Evolutionary conservation across 306 rosid species (phyloP).

Genomic region (Sesbania bispinosa): DNA sequence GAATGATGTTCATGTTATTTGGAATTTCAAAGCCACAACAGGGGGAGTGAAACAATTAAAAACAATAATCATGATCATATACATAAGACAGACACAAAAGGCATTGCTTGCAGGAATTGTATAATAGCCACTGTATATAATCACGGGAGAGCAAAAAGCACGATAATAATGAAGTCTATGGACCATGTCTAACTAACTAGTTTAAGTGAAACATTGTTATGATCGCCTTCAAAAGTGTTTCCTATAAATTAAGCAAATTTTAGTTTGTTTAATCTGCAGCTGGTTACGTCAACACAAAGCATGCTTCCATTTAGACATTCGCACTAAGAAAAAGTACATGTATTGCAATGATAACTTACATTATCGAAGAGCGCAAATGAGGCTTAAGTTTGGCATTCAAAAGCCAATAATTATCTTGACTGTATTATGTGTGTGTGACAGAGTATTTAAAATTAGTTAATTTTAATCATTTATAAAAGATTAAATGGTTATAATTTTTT

Average conservation of each 20-base stretch:
- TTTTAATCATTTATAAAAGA: no score
- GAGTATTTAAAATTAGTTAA: no score
- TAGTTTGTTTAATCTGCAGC: constrained; percentile 3
- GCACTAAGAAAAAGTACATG: background rate
- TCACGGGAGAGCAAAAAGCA: constrained; percentile 53
- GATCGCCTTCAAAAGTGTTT: constrained; percentile 34
- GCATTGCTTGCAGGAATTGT: constrained; percentile 22
- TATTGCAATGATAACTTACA: no score
- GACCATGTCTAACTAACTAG: background rate
- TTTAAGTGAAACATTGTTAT: constrained; percentile 28
- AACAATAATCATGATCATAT: constrained; percentile 21
- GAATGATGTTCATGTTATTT: constrained; percentile 12
- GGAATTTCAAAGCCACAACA: constrained; percentile 54
- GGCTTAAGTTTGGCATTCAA: no score
- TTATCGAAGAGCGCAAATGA: no score
- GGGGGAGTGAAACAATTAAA: constrained; percentile 22
- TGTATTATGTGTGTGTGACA: no score
- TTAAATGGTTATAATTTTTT: no score
- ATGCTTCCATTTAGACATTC: constrained; percentile 29
- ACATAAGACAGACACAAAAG: constrained; percentile 34
- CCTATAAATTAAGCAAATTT: constrained; percentile 21
- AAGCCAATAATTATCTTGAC: no score
- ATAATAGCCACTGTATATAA: no score
- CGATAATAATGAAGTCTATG: constrained; percentile 19
- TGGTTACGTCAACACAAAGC: constrained; percentile 47